Base-by-base conservation (phyloP, 2,329 filamentous ascomycete genomes). In the Xylaria hypoxylon region DNA sequence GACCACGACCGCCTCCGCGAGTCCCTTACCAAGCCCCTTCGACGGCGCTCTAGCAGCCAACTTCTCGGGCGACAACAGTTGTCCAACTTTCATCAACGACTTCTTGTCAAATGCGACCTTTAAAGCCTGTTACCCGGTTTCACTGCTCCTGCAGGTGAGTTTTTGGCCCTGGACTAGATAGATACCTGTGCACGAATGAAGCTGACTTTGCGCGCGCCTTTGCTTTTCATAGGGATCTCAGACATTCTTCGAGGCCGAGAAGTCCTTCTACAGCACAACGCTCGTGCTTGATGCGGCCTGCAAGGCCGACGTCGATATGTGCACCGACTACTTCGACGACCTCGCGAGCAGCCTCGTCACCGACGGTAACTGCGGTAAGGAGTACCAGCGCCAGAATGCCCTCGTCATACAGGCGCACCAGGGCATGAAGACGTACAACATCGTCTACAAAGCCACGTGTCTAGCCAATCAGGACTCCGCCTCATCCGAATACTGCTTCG, bases 201-300 rank as follows among this genome's bases (percentile, higher is more conserved):
- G 42, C 59, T 68, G 35, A 69, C 57, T 3, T 35, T 13, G 38
- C 31, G 31, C 40, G 17, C 56, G 38, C 42, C 59, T n/a, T 38
- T 17, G 26, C 35, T 28, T 13, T 28, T 48, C 48, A 22, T 77
- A 97, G 89, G 93, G 92, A 68, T 97, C 95, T 10, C 87, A 85
- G 58, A 88, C 89, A 45, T 97, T 97, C 81, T 98, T 98, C 82
- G 83, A 93, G 62, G 90, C 90, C 19, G 86, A 90, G 68, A 90
- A 88, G 75, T 91, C 92, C 5, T 83, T 91, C 40, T 83, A 92
- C 56, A 85, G 86, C 72, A 91, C 95, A 66, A 92, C 93, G 1
- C 87, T 89, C 68, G 89, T 92, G 22, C 88, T 99, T 58, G 92
- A 97, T 72, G 87, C 88, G 17, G 88, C 93, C 10, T 99, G 96